phyloP scores from a whole-genome alignment of 768 basidiomycete species.

The Mycena alexandri region DNA sequence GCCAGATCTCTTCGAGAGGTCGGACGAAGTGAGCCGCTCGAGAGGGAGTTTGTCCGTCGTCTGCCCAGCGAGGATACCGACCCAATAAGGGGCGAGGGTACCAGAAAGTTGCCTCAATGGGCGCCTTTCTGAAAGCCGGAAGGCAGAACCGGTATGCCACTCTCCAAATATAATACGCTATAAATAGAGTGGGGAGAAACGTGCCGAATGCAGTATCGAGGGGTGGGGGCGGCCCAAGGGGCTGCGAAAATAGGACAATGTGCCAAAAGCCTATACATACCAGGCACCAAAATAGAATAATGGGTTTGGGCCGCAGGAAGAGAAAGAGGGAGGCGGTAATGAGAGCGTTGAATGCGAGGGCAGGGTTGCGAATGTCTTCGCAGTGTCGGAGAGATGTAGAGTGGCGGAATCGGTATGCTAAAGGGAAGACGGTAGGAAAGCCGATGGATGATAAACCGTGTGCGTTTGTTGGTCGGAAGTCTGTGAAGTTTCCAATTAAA shows the following conservation, averaged over 20 bases:
- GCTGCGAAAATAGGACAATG: constrained; percentile 82
- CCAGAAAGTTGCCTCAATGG: constrained; percentile 79
- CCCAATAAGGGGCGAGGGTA: constrained; percentile 87
- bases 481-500: constrained; percentile 78
- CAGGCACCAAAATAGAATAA: constrained; percentile 81
- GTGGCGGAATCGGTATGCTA: constrained; percentile 70
- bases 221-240: constrained; percentile 72
- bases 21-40: constrained; percentile 76
- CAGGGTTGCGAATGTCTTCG: constrained; percentile 75
- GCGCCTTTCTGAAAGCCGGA: constrained; percentile 74
- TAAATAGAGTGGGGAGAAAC: constrained; percentile 84
- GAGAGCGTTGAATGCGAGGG: constrained; percentile 80
- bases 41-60: constrained; percentile 82
- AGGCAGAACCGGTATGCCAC: constrained; percentile 80
- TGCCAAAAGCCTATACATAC: constrained; percentile 92
- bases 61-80: constrained; percentile 80
- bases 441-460: constrained; percentile 79
- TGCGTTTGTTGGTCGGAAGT: constrained; percentile 69
- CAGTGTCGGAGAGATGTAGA: constrained; percentile 70
- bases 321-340: constrained; percentile 78
- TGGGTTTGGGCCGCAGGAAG: constrained; percentile 76
- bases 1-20: constrained; percentile 74
- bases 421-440: constrained; percentile 82
- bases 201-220: constrained; percentile 79
- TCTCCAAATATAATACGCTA: constrained; percentile 85